A percentile compares a stretch with the other conserved stretches of the same genome.
These are phyloP conservation scores for Pseudogymnoascus sp. DNA, from an alignment of 2,329 filamentous ascomycete species.

Conservation along the genomic window DNA sequence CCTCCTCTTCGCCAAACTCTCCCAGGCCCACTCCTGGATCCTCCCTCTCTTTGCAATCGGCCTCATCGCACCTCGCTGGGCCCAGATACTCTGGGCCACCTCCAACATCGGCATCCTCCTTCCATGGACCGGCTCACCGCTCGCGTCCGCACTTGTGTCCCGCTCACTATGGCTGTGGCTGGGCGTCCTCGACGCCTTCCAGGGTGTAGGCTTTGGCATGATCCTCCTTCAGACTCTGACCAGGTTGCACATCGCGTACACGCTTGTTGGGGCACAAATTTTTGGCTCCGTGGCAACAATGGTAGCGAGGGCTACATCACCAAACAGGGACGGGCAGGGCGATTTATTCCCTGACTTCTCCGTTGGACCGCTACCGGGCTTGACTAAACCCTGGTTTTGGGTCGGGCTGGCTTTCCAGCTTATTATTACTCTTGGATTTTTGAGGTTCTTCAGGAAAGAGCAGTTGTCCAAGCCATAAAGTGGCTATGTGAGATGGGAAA, in stretches of 20 bases:
- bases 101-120: constrained; percentile 52
- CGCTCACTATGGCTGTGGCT: constrained; percentile 58
- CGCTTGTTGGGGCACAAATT: constrained; percentile 52
- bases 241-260: constrained; percentile 54
- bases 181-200: constrained; percentile 54
- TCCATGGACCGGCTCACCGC: constrained; percentile 50
- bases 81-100: constrained; percentile 58
- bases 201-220: constrained; percentile 60
- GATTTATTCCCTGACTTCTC: constrained; percentile 54
- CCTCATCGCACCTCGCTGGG: constrained; percentile 56
- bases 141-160: constrained; percentile 46
- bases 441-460: constrained; percentile 49
- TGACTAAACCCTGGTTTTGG: constrained; percentile 51
- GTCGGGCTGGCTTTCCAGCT: constrained; percentile 49
- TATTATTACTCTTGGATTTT: constrained; percentile 48
- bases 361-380: constrained; percentile 35
- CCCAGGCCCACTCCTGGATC: constrained; percentile 55
- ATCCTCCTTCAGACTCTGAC: constrained; percentile 57
- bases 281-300: constrained; percentile 55
- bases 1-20: constrained; percentile 44
- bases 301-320: constrained; percentile 49
- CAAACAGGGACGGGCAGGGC: constrained; percentile 52
- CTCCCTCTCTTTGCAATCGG: constrained; percentile 59
- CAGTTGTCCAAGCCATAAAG: constrained; percentile 44
- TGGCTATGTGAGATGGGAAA: neutral